Evolutionary conservation across 257 asterid genomes (phyloP), one percentile per base, ranked within the genome.

Genomic region (Misopates orontium): DNA sequence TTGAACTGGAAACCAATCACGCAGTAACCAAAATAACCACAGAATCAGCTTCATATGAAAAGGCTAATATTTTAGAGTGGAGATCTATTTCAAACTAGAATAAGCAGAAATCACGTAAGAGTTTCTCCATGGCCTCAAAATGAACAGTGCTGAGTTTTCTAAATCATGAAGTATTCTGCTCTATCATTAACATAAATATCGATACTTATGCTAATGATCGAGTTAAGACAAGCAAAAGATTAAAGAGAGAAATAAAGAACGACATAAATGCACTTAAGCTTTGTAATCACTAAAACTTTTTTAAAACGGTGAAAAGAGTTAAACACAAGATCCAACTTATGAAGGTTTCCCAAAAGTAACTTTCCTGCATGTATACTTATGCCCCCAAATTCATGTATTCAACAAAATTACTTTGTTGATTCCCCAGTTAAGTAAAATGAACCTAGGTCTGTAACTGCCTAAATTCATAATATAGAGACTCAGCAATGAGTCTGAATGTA

Each of bases 1-100:
- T 80, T 39, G 97, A 79, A 54, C 99, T 93, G 86, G 39, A 77
- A 69, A 70, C 42, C 59, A 82, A 63, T 3, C 74, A 52, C 8
- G 15, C 63, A 67, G 60, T 56, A 23, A 24, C 40, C 49, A 53
- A 4, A 20, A n/a, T 21, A 54, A 42, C 20, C 12, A 49, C 6
- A 20, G 24, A 48, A 61, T 42, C 56, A 67, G 60, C 51, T 22
- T 36, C 60, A 42, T 51, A 50, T 32, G 31, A 57, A 32, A 56
- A 19, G 36, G 40, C 3, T n/a, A 6, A 24, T 4, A 12, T 16
- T 45, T 21, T 10, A 70, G 44, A 48, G 24, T 9, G 20, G 32
- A 10, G 47, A 47, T 41, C 25, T 18, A 55, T 71, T 60, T 42
- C 19, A 31, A 59, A 56, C 60, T 4, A 62, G 7, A 28, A 28